phyloP scores from a whole-genome alignment of 352 stramenopile species.

The Globisporangium radiosum region DNA sequence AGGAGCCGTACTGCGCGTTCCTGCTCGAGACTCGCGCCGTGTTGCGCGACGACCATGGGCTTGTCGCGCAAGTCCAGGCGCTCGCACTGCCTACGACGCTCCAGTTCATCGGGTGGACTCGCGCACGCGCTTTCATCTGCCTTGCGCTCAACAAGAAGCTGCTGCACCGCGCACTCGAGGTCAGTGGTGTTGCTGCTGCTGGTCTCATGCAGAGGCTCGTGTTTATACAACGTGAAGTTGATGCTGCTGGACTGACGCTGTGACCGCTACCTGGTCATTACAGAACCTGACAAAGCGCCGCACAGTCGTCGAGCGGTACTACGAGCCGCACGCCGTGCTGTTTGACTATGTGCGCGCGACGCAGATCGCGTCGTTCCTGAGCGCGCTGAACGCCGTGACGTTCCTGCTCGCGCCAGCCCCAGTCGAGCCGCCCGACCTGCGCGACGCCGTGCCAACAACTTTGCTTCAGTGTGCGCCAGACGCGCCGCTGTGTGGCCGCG shows the following conservation, averaged over 20 bases:
- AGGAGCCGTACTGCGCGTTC: constrained; percentile 71
- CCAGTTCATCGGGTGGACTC: constrained; percentile 55
- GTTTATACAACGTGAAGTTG: not conserved
- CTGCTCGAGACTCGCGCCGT: constrained; percentile 52
- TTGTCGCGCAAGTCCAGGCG: constrained; percentile 47
- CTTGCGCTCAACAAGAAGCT: constrained; percentile 71
- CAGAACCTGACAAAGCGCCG: constrained; percentile 70
- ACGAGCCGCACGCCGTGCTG: constrained; percentile 46
- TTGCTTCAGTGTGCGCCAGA: constrained; percentile 47
- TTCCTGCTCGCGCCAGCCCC: constrained; percentile 42
- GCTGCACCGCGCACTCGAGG: constrained; percentile 66
- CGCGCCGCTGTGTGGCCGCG: constrained; percentile 24
- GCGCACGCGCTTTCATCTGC: constrained; percentile 54
- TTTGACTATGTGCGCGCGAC: constrained; percentile 57
- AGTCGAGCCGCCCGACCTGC: not conserved
- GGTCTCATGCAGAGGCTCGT: not conserved
- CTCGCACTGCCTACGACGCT: constrained; percentile 27
- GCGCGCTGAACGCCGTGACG: constrained; percentile 62
- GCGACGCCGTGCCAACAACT: constrained; percentile 27
- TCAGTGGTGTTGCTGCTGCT: not conserved
- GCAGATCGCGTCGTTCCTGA: constrained; percentile 51
- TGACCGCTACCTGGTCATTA: not conserved
- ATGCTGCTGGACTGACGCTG: not conserved
- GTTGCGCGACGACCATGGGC: constrained; percentile 56
- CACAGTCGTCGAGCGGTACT: constrained; percentile 53